Evolutionary conservation across 164 flowering plant genomes (phyloP).

Genomic region (Stephania cephalantha): DNA sequence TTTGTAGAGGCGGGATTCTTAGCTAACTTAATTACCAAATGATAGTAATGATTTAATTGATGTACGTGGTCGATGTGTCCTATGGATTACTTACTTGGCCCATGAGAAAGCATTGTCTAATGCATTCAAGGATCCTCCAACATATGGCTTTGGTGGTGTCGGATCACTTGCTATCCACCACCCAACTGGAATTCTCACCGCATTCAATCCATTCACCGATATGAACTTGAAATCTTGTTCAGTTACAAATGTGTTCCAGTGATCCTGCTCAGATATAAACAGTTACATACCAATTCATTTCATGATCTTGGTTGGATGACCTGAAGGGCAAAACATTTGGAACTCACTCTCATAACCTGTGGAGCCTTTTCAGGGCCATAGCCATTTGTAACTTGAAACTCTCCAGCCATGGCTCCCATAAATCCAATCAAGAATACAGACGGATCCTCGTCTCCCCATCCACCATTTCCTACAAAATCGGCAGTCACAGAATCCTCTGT

Average conservation of each 20-base stretch:
- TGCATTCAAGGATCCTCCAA: conserved; percentile 43
- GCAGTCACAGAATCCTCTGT: conserved; percentile 38
- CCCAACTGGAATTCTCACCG: conserved; percentile 57
- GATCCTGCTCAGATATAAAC: conserved; percentile 29
- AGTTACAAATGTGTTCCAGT: conserved; percentile 40
- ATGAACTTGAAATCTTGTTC: conserved; percentile 50
- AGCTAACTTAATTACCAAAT: background rate
- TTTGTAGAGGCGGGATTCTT: background rate
- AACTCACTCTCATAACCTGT: conserved; percentile 38
- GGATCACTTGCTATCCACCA: conserved; percentile 63
- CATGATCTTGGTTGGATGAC: background rate
- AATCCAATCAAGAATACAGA: conserved; percentile 39
- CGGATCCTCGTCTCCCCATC: conserved; percentile 44
- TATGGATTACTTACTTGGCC: conserved; percentile 36
- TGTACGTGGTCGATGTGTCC: background rate
- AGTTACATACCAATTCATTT: too few species aligned
- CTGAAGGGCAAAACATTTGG: background rate
- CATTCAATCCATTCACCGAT: conserved; percentile 36
- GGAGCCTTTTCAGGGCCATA: conserved; percentile 44
- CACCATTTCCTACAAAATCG: conserved; percentile 30
- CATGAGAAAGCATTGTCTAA: conserved; percentile 50
- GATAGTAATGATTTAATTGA: background rate
- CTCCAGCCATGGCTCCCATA: conserved; percentile 26
- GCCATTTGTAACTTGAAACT: conserved; percentile 56
- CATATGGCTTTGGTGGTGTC: conserved; percentile 45